Percentiles rank a stretch among this genome's conserved stretches.
Evolutionary conservation across 441 rosid genomes (phyloP).

Genomic region (Codiaeum variegatum): DNA sequence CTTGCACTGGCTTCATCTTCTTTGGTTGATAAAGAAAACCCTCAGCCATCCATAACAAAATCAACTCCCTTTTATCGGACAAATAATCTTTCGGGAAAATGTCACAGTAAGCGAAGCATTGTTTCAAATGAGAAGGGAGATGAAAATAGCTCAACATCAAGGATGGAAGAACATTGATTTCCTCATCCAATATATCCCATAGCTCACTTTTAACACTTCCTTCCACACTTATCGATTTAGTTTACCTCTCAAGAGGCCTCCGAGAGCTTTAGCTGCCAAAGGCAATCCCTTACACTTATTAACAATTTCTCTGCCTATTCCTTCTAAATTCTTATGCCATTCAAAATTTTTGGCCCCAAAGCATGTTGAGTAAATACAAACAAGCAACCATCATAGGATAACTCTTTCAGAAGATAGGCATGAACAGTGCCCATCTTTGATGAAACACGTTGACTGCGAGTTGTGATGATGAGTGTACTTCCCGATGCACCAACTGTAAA

Average conservation of each 20-base stretch:
- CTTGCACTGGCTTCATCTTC: no score
- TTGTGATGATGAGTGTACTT: neutral
- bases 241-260: neutral
- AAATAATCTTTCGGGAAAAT: slow-evolving; percentile 24
- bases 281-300: neutral
- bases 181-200: neutral
- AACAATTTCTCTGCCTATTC: neutral
- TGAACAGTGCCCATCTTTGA: neutral
- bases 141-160: slow-evolving; percentile 24
- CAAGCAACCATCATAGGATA: neutral
- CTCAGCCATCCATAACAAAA: no score
- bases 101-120: slow-evolving; percentile 27
- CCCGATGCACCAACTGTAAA: neutral
- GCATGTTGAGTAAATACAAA: neutral
- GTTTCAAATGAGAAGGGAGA: slow-evolving; percentile 30
- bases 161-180: neutral
- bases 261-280: neutral
- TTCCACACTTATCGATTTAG: neutral
- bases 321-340: neutral
- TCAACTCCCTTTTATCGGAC: neutral
- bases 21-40: no score
- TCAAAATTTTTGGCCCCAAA: neutral
- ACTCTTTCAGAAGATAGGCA: neutral
- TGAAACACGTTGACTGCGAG: neutral
- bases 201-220: neutral